Evolutionary conservation across 495 filamentous ascomycete species (phyloP).

Genomic region (Podospora appendiculata): DNA sequence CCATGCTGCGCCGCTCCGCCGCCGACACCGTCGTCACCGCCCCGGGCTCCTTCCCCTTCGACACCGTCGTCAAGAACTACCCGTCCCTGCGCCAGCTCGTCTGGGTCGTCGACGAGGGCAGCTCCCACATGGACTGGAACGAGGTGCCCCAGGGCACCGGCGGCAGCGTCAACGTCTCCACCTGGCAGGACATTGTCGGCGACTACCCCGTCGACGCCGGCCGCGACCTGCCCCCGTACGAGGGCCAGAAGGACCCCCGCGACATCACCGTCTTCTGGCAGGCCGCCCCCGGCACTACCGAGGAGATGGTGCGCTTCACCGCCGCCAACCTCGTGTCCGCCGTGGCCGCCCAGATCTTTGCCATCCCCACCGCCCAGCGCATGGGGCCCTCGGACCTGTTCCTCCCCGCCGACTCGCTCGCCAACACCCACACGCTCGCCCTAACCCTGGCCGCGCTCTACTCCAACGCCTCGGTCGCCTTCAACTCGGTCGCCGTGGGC

Average conservation of each 20-base stretch:
- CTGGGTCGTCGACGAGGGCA: conserved; percentile 90
- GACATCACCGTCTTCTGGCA: conserved; percentile 58
- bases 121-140: conserved; percentile 83
- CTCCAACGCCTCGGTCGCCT: conserved; percentile 74
- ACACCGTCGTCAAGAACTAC: conserved; percentile 58
- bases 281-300: conserved; percentile 37
- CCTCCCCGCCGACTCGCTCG: conserved; percentile 78
- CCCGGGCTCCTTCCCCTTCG: conserved; percentile 81
- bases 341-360: conserved; percentile 66
- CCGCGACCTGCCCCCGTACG: conserved; percentile 34
- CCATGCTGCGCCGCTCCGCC: conserved; percentile 58
- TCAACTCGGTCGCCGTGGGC: conserved; percentile 76
- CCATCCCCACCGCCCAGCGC: conserved; percentile 65
- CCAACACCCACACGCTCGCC: conserved; percentile 67
- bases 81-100: conserved; percentile 67
- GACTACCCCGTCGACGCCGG: conserved; percentile 44
- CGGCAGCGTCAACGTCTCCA: conserved; percentile 63
- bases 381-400: conserved; percentile 71
- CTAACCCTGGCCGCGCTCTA: conserved; percentile 77
- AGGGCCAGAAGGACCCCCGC: conserved; percentile 39
- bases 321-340: conserved; percentile 74
- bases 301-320: conserved; percentile 69
- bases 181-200: conserved; percentile 80
- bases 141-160: conserved; percentile 69
- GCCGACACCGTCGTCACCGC: conserved; percentile 78